Base-by-base conservation (phyloP, 2,329 filamentous ascomycete species). In the Talaromyces verruculosus region DNA sequence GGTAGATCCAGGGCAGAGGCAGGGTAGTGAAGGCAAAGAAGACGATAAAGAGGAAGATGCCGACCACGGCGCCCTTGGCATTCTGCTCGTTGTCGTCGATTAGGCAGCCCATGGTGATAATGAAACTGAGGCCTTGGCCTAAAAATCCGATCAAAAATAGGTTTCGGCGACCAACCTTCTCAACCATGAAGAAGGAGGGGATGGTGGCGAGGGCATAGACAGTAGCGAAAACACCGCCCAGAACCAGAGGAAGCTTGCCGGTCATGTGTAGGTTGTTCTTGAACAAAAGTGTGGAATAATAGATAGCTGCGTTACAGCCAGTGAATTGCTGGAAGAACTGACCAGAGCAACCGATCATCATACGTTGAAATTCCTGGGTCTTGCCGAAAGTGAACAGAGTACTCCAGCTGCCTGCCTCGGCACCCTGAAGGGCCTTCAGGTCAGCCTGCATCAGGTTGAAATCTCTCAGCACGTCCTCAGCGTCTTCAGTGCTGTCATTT, bases 41-140 rank as follows among this genome's bases (percentile, higher is more conserved):
- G 3, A 86, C 85, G 67, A 89, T 89, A 76, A 88, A 90, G 5
- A 84, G 84, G 75, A 89, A 89, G 17, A 89, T 30, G 87, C 71
- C 70, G 2, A 73, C 66, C 3, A 69, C 68, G 17, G 72, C 70
- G 45, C 72, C 71, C 58, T 71, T 72, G 5, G 71, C 69, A 11
- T 66, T 63, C 13, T 64, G 58, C 1, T 45, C 17, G 13, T 39
- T 64, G 3, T 61, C 68, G 0, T 67, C 67, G 35, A 74, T 69
- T 55, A 73, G 63, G 13, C 71, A 74, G 19, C 64, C 70, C 28
- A 74, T 70, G n/a, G 66, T 70, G 22, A 73, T 65, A 10, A 71
- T 57, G 67, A 72, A 69, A 28, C 67, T 68, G 13, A 72, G 68
- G 63, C 77, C 68, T 28, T 76, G 75, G 7, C 75, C 72, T 10